Percentiles rank a stretch among this genome's conserved stretches.
phyloP scores from a whole-genome alignment of 306 rosid species.

The Ammopiptanthus mongolicus region DNA sequence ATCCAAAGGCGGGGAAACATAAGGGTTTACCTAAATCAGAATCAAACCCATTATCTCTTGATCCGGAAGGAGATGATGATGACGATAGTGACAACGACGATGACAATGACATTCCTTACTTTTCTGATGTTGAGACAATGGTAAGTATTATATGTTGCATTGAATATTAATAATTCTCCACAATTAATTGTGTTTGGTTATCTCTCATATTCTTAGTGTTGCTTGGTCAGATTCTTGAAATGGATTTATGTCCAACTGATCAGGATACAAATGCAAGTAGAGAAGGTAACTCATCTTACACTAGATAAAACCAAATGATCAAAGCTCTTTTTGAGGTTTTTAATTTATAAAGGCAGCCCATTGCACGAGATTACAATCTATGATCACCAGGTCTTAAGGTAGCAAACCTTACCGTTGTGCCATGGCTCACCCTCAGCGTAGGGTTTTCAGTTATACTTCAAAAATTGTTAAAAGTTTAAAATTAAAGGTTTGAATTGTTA shows the following conservation, averaged over 20 bases:
- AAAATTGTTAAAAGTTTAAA: neutral
- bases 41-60: slow-evolving; percentile 25
- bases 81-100: neutral
- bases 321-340: slow-evolving; percentile 16
- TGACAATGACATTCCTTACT: slow-evolving; percentile 52
- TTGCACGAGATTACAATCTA: neutral
- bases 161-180: neutral
- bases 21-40: slow-evolving; percentile 30
- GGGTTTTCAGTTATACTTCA: slow-evolving; percentile 4
- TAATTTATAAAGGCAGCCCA: neutral
- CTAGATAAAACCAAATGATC: slow-evolving; percentile 4
- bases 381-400: neutral
- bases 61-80: slow-evolving; percentile 39
- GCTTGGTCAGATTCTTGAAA: slow-evolving; percentile 72
- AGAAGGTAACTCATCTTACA: slow-evolving; percentile 55
- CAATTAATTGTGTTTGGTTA: slow-evolving; percentile 6
- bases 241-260: slow-evolving; percentile 72
- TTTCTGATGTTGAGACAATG: slow-evolving; percentile 71
- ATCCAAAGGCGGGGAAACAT: slow-evolving; percentile 26
- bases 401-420: neutral
- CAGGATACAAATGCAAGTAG: slow-evolving; percentile 40
- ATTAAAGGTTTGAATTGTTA: neutral
- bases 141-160: slow-evolving; percentile 30
- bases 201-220: slow-evolving; percentile 19
- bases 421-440: neutral